phyloP scores from a whole-genome alignment of 768 basidiomycete genomes.

The Stropharia rugosoannulata region DNA sequence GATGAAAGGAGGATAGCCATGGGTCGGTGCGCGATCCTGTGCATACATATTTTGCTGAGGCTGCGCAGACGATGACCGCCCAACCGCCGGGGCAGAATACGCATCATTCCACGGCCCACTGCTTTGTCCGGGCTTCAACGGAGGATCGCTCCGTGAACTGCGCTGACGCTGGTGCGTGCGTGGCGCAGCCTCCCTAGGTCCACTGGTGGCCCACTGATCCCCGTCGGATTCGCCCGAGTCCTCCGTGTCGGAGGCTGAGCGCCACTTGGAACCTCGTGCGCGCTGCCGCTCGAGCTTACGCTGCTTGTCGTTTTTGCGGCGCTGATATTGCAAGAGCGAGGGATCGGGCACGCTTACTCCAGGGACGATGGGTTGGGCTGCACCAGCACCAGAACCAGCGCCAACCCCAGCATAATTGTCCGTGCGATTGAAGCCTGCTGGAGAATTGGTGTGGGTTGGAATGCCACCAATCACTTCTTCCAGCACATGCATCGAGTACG shows the following conservation, averaged over 20 bases:
- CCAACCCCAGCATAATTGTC: background rate
- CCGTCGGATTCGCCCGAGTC: constrained; percentile 1
- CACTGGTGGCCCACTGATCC: background rate
- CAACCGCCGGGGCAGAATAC: constrained; percentile 1
- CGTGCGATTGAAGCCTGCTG: background rate
- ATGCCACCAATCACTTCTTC: background rate
- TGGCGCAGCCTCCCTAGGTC: constrained; percentile 1
- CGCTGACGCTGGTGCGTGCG: background rate
- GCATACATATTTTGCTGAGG: background rate
- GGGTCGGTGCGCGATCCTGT: background rate
- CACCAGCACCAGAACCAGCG: background rate
- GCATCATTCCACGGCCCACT: background rate
- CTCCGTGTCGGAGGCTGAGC: background rate
- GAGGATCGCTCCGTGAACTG: background rate
- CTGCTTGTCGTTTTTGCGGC: constrained; percentile 12
- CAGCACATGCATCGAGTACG: constrained; percentile 8
- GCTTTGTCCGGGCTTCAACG: background rate
- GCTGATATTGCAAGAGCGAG: background rate
- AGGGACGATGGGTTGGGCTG: background rate
- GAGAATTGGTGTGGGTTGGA: background rate
- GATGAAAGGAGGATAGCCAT: background rate
- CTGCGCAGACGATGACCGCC: background rate
- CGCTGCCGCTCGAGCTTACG: constrained; percentile 11
- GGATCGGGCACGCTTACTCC: background rate
- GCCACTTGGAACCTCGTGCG: constrained; percentile 14